phyloP scores from a whole-genome alignment of 2,329 filamentous ascomycete genomes.

The Fusarium oxysporum region DNA sequence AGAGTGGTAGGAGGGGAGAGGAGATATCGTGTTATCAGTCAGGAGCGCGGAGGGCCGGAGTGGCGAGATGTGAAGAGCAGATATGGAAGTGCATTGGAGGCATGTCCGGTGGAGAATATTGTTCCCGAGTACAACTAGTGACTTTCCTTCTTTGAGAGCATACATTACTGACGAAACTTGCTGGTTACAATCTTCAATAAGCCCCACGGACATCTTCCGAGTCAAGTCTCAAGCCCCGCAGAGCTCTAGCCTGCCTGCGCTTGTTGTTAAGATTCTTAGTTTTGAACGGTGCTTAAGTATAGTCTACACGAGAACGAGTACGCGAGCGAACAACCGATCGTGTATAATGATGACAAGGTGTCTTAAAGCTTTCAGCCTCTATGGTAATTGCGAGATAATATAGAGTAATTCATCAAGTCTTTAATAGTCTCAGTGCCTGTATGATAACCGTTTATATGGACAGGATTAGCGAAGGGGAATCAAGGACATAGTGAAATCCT shows the following conservation, averaged over 20 bases:
- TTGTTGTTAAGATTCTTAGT: not conserved
- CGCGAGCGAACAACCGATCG: rapidly evolving
- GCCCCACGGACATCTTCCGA: not conserved
- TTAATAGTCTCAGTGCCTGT: rapidly evolving
- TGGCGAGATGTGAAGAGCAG: not conserved
- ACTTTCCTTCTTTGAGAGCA: rapidly evolving
- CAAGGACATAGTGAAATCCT: rapidly evolving
- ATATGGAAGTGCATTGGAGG: not conserved
- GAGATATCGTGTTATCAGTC: not conserved
- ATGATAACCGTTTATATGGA: not conserved
- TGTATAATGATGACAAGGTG: not conserved
- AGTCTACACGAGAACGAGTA: not conserved
- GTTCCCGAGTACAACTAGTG: not conserved
- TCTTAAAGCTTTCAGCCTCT: not conserved
- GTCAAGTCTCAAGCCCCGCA: not conserved
- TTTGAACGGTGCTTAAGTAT: no score
- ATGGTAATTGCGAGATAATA: no score
- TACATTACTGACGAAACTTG: not conserved
- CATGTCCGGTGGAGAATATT: constrained; percentile 1
- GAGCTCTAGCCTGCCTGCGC: not conserved
- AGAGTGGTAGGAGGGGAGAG: rapidly evolving
- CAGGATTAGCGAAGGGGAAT: rapidly evolving
- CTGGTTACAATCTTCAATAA: no score
- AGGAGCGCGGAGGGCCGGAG: not conserved
- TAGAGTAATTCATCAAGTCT: not conserved